Conservation (phyloP, 1,284 basidiomycete species). For the Rhizoctonia solani region DNA sequence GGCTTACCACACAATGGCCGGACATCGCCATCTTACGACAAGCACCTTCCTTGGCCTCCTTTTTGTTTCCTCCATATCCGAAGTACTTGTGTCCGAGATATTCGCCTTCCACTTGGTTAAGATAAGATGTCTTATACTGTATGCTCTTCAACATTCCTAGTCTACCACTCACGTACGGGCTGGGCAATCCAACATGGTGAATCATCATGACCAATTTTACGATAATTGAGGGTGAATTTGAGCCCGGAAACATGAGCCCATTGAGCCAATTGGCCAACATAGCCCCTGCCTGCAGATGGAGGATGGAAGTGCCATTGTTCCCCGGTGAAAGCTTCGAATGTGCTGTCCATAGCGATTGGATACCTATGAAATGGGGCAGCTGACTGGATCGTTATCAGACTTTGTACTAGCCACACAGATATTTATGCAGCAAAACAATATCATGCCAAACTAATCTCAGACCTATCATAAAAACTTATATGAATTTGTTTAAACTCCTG, state of each 20-base stretch:
- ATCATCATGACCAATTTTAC: conserved; percentile 1
- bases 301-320: conserved; percentile 4
- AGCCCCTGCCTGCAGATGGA: neutral
- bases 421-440: no score
- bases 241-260: neutral
- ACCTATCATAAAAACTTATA: no score
- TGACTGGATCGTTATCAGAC: neutral
- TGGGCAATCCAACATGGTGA: conserved; percentile 16
- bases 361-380: neutral
- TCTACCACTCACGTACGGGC: neutral
- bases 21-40: conserved; percentile 20
- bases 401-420: neutral
- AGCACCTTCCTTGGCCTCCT: conserved; percentile 13
- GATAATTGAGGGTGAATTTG: neutral
- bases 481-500: no score
- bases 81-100: neutral
- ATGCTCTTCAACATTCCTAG: neutral
- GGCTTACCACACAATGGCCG: conserved; percentile 17
- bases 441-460: no score
- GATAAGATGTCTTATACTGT: neutral
- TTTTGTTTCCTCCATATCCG: conserved; percentile 12
- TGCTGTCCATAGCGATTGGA: neutral
- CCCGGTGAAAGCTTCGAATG: conserved; percentile 10
- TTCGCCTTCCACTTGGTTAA: conserved; percentile 1
- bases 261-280: conserved; percentile 5